Evolutionary conservation across 1,284 basidiomycete species (phyloP), one percentile per base, ranked within the genome.

Genomic region (Naganishia liquefaciens): DNA sequence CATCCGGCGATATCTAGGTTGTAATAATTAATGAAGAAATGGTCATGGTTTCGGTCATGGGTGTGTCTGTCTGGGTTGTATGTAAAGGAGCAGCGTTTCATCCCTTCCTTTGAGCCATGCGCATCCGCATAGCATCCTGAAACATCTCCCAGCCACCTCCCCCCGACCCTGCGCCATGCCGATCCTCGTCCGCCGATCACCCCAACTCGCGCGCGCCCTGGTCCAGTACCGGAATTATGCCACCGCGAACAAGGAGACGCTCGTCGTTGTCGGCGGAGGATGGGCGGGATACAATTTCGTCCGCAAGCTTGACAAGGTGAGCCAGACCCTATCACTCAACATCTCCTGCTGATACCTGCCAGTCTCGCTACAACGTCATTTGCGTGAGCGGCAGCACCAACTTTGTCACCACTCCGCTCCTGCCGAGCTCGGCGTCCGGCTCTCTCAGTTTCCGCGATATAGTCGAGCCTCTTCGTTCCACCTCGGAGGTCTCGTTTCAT

Each of bases 221-320:
- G 15, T 51, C 49, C 23, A 17, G 4, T 15, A 11, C 1, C 28
- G 28, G 15, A 10, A 15, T 19, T 30, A 15, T 33, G 49, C 49
- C 27, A 51, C 49, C 25, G 5, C 28, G 23, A 28, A 49, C 55
- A 87, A 86, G 70, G 83, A 87, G 68, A 83, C 84, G 39, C 82
- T 92, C 27, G 85, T 92, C n/a, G 87, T 93, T 64, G 80, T 92
- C 1, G 90, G 91, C 1, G 88, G 87, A 9, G 90, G 90, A 25
- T 93, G 90, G 90, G 90, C 87, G 64, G 90, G 90, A 0, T 91
- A 90, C 72, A 86, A 87, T 54, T 60, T 54, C 17, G 39, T 53
- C 46, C 71, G 74, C 11, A 73, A 73, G 43, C 69, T 75, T 7
- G 74, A 79, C 68, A 75, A 76, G 67, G 62, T 60, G 21, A 58